Evolutionary conservation across 208 protist species (phyloP).

Genomic region (Herpetomonas tarakana): DNA sequence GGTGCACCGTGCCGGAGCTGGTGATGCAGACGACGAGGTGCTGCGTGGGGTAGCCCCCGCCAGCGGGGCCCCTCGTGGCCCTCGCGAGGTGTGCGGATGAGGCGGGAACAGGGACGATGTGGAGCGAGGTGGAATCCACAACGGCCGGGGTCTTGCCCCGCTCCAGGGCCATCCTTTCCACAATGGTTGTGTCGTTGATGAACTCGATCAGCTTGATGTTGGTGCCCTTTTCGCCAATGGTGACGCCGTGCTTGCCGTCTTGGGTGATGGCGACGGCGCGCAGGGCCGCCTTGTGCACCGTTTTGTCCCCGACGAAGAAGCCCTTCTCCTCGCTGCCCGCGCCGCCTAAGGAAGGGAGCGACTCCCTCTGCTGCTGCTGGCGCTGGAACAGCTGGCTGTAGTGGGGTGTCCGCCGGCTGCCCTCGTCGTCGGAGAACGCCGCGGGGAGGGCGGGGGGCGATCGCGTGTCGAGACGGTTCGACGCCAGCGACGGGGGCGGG

Average conservation of each 20-base stretch:
- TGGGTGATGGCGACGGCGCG: conserved; percentile 53
- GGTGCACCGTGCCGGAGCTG: conserved; percentile 41
- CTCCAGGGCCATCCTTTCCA: conserved; percentile 25
- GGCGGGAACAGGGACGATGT: conserved; percentile 20
- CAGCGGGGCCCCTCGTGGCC: background rate
- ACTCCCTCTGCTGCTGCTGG: too few relatives aligned
- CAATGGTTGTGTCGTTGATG: conserved; percentile 30
- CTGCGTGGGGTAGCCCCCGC: conserved; percentile 1
- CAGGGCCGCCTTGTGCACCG: conserved; percentile 34
- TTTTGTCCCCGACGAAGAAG: conserved; percentile 16
- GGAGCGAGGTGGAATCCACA: conserved; percentile 26
- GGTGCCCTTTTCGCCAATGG: conserved; percentile 57
- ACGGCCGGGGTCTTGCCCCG: conserved; percentile 30
- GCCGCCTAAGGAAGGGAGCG: background rate
- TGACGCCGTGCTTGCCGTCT: conserved; percentile 53
- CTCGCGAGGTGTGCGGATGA: conserved; percentile 1
- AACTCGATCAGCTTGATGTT: conserved; percentile 51
- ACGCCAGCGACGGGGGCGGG: conserved; percentile 10
- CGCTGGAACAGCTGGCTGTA: too few relatives aligned
- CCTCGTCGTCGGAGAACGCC: too few relatives aligned
- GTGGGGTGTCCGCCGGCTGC: too few relatives aligned
- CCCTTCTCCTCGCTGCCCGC: background rate
- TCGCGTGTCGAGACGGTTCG: background rate
- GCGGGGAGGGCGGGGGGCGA: background rate
- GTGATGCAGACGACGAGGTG: conserved; percentile 38